A percentile compares a stretch with the other conserved stretches of the same genome.
Conservation (phyloP, 2,329 filamentous ascomycete species). For the Fusarium nelsonii region DNA sequence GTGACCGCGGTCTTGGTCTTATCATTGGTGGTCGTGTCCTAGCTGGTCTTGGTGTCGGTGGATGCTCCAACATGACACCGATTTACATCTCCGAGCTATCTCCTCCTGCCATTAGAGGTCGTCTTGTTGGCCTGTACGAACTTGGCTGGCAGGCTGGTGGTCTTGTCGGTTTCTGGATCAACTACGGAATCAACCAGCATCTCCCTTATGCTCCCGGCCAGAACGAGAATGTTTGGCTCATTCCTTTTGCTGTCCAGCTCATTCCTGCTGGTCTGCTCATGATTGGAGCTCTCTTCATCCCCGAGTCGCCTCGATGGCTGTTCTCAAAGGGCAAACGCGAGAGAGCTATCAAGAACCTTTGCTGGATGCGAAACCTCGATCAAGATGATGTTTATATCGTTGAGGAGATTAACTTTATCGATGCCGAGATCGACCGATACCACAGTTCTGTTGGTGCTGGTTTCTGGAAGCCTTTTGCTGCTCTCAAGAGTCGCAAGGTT, state of each 20-base stretch:
- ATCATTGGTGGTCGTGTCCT: slow-evolving; percentile 73
- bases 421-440: slow-evolving; percentile 76
- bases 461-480: slow-evolving; percentile 79
- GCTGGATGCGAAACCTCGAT: slow-evolving; percentile 73
- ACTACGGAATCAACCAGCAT: slow-evolving; percentile 70
- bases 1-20: slow-evolving; percentile 71
- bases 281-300: slow-evolving; percentile 69
- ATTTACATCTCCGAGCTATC: slow-evolving; percentile 72
- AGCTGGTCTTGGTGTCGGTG: slow-evolving; percentile 73
- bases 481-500: slow-evolving; percentile 67
- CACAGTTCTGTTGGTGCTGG: slow-evolving; percentile 72
- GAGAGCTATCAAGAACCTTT: slow-evolving; percentile 68
- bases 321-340: slow-evolving; percentile 72
- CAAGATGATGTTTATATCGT: slow-evolving; percentile 73
- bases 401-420: slow-evolving; percentile 79
- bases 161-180: slow-evolving; percentile 74
- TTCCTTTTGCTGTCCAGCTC: slow-evolving; percentile 75
- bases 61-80: slow-evolving; percentile 72
- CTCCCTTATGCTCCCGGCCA: slow-evolving; percentile 56
- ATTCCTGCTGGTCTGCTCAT: slow-evolving; percentile 74
- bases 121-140: slow-evolving; percentile 75
- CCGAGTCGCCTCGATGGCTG: slow-evolving; percentile 77
- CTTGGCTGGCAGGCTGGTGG: slow-evolving; percentile 74
- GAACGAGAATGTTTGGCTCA: slow-evolving; percentile 67
- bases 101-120: slow-evolving; percentile 73